Percentiles rank a stretch among this genome's conserved stretches.
These are phyloP conservation scores for Phytopythium cucurbitacearum DNA, from an alignment of 352 stramenopile species.

Conservation along the genomic window DNA sequence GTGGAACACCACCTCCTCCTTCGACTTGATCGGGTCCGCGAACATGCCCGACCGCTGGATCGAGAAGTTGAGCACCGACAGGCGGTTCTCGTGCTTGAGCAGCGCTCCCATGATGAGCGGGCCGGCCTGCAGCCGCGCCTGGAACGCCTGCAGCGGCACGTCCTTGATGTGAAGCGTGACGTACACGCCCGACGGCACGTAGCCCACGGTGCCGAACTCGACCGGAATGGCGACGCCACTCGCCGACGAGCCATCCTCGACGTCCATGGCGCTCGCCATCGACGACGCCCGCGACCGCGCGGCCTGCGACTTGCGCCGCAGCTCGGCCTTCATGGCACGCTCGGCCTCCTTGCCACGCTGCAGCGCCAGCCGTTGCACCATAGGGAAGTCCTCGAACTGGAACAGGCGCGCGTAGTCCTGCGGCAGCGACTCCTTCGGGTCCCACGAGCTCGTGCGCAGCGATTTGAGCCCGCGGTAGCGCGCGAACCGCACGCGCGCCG, in stretches of 20 bases:
- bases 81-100: slow-evolving; percentile 95
- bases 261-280: slow-evolving; percentile 67
- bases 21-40: slow-evolving; percentile 93
- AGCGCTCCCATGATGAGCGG: slow-evolving; percentile 82
- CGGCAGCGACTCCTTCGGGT: slow-evolving; percentile 98
- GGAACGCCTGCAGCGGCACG: slow-evolving; percentile 53
- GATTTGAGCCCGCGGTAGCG: slow-evolving; percentile 96
- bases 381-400: slow-evolving; percentile 95
- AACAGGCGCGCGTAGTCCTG: slow-evolving; percentile 96
- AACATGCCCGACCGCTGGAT: slow-evolving; percentile 81
- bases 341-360: slow-evolving; percentile 70
- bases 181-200: slow-evolving; percentile 91
- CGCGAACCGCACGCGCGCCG: slow-evolving; percentile 70
- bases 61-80: slow-evolving; percentile 98
- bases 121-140: slow-evolving; percentile 49
- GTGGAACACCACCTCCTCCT: slow-evolving; percentile 95
- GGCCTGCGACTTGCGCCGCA: slow-evolving; percentile 43
- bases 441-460: slow-evolving; percentile 95
- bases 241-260: slow-evolving; percentile 37
- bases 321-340: slow-evolving; percentile 59
- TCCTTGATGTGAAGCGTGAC: slow-evolving; percentile 87
- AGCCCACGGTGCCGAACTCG: slow-evolving; percentile 74
- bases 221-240: slow-evolving; percentile 16
- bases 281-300: slow-evolving; percentile 54
- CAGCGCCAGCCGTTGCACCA: slow-evolving; percentile 92